phyloP scores from a whole-genome alignment of 768 basidiomycete species.

The Lentinula guzmanii region DNA sequence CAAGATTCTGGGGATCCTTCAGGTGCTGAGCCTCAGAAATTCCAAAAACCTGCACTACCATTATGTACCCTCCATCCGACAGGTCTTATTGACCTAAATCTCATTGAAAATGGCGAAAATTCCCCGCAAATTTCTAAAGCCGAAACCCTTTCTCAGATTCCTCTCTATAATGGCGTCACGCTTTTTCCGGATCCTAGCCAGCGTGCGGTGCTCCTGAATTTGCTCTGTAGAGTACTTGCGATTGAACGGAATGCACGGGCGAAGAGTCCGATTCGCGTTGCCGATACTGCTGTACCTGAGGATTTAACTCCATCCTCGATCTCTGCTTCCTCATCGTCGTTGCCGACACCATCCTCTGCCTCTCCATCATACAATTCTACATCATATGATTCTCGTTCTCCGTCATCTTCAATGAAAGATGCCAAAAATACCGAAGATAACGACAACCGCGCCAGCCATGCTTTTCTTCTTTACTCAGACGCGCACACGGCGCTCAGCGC shows the following conservation, averaged over 20 bases:
- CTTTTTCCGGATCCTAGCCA: constrained; percentile 60
- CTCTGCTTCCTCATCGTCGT: background rate
- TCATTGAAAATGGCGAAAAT: background rate
- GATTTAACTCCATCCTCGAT: background rate
- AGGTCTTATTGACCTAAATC: background rate
- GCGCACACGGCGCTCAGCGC: constrained; percentile 41
- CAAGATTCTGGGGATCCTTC: constrained; percentile 11
- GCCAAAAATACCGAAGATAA: constrained; percentile 10
- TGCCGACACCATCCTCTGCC: background rate
- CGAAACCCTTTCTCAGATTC: constrained; percentile 32
- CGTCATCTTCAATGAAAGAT: too few species aligned
- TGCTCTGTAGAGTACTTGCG: constrained; percentile 40
- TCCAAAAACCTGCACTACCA: constrained; percentile 18
- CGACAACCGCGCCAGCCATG: constrained; percentile 54
- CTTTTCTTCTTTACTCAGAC: constrained; percentile 59
- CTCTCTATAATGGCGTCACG: constrained; percentile 60
- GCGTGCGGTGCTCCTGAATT: constrained; percentile 49
- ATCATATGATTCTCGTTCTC: too few species aligned
- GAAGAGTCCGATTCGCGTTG: background rate
- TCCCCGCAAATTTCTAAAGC: background rate
- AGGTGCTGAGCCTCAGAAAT: background rate
- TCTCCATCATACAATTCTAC: background rate
- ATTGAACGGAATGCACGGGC: constrained; percentile 32
- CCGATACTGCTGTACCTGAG: background rate
- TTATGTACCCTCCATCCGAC: constrained; percentile 23